Evolutionary conservation across 441 rosid species (phyloP), one percentile per base, ranked within the genome.

Genomic region (Gossypium aridum): DNA sequence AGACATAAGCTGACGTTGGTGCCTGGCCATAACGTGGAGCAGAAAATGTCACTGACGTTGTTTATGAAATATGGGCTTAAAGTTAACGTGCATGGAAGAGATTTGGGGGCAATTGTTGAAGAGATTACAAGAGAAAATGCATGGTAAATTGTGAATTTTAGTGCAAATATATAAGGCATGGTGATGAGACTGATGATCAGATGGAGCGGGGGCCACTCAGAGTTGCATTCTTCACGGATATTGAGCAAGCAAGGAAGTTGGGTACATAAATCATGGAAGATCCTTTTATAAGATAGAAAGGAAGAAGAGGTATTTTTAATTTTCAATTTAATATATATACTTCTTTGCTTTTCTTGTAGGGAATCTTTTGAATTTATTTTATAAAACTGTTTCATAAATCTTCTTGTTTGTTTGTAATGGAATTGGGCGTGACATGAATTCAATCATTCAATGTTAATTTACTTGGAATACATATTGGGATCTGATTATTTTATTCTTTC

Each of bases 11-110:
- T 95, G 80, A 81, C 88, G 77, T 77, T 91, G 64, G 90, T 78
- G 25, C 49, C 86, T 6, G 98, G 98, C 17, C 95, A 90, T 73
- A 88, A 82, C 73, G 94, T 95, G 68, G 95, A 93, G 87, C 99
- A 95, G 88, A 95, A 95, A 84, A 93, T 95, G 96, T 93, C 99
- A 28, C 66, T 95, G 67, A 95, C 98, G 7, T 65, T 95, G 75
- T 95, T 95, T 82, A 95, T 95, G 99, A 89, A 92, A 78, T 73
- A 90, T 34, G 98, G 99, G 71, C 90, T 95, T 1, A 79, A 81
- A 67, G 97, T 95, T 3, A 84, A 85, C 28, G 92, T 92, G 64
- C 87, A 81, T 4, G n/a, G 61, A 71, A 88, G 99, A 74, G 95
- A 91, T 64, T 28, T 95, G 59, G 79, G 73, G 70, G 85, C 74